A percentile compares a stretch with the other conserved stretches of the same genome.
Evolutionary conservation across 2,329 filamentous ascomycete genomes (phyloP).

Genomic region (Lachnellula occidentalis): DNA sequence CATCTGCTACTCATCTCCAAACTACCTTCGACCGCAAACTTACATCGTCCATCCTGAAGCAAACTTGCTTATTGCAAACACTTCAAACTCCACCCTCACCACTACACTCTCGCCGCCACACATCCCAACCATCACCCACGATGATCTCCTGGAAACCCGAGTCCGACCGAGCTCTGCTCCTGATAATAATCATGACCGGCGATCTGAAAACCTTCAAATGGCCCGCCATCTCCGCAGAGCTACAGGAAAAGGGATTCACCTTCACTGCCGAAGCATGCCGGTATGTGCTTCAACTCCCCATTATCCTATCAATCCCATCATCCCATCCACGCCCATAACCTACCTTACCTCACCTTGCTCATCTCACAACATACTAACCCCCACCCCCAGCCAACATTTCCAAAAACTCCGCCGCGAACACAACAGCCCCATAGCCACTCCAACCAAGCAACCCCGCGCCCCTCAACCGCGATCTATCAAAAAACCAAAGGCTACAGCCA

Average conservation of each 20-base stretch:
- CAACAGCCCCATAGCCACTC: neutral
- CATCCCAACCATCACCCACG: slow-evolving; percentile 2
- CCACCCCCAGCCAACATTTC: slow-evolving; percentile 25
- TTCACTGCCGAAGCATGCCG: slow-evolving; percentile 29
- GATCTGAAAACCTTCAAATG: slow-evolving; percentile 22
- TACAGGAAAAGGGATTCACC: slow-evolving; percentile 21
- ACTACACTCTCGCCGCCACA: neutral
- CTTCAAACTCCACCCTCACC: neutral
- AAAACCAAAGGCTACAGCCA: neutral
- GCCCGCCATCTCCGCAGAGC: slow-evolving; percentile 16
- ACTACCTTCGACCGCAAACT: neutral
- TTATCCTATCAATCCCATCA: neutral
- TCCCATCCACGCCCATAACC: neutral
- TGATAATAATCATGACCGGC: slow-evolving; percentile 27
- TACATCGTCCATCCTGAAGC: neutral
- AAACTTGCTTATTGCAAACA: neutral
- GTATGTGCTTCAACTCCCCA: slow-evolving; percentile 17
- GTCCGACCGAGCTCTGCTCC: slow-evolving; percentile 27
- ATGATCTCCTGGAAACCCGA: slow-evolving; percentile 24
- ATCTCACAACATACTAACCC: slow-evolving; percentile 1
- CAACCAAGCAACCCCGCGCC: neutral
- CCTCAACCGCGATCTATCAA: slow-evolving; percentile 1
- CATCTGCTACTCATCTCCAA: neutral
- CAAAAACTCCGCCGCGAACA: slow-evolving; percentile 25
- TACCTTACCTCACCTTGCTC: neutral